Evolutionary conservation across 1,139 yeast genomes (phyloP).

Genomic region (Lodderomyces metapsilosis): DNA sequence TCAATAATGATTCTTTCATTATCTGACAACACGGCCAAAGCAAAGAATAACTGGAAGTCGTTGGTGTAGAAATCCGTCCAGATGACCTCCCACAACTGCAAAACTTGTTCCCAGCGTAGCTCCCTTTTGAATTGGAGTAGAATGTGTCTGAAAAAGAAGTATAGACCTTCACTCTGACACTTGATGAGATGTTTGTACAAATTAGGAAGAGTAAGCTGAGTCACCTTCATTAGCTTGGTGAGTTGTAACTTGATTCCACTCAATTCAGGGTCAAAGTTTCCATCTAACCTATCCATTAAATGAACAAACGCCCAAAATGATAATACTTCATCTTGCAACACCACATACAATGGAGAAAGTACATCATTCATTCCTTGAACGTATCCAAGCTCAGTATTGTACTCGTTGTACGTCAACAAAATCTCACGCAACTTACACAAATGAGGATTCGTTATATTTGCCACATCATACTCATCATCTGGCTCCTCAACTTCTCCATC

Average conservation of each 20-base stretch:
- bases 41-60: conserved; percentile 84
- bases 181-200: conserved; percentile 77
- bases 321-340: conserved; percentile 72
- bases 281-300: conserved; percentile 93
- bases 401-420: conserved; percentile 80
- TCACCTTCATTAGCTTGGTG: conserved; percentile 75
- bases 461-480: conserved; percentile 47
- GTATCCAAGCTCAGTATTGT: conserved; percentile 81
- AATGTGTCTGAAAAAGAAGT: conserved; percentile 92
- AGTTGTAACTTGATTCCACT: conserved; percentile 91
- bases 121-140: conserved; percentile 96
- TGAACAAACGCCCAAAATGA: conserved; percentile 87
- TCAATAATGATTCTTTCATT: conserved; percentile 76
- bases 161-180: conserved; percentile 86
- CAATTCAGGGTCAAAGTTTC: conserved; percentile 88
- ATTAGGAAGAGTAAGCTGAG: conserved; percentile 85
- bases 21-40: conserved; percentile 83
- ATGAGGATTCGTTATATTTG: conserved; percentile 64
- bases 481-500: conserved; percentile 40
- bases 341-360: conserved; percentile 80
- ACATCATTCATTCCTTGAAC: conserved; percentile 98
- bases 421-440: conserved; percentile 72
- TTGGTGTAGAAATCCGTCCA: conserved; percentile 87
- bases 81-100: conserved; percentile 83
- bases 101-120: conserved; percentile 74